Base-by-base conservation (phyloP, 2,329 filamentous ascomycete species). In the Cucurbitaria berberidis region DNA sequence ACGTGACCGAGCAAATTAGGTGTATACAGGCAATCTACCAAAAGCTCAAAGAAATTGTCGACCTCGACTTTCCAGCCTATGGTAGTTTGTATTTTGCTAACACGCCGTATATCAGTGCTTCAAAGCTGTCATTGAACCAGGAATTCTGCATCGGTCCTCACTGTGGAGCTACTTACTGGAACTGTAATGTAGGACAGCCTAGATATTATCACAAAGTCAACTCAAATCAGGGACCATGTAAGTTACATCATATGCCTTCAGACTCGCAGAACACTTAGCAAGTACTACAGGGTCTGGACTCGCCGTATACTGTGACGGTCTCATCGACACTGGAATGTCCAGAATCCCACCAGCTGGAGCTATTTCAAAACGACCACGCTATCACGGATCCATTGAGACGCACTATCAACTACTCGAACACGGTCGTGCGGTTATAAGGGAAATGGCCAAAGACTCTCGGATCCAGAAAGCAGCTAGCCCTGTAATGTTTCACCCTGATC, bases 171-270 rank as follows among this genome's bases (percentile, higher is more conserved):
- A 60, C 47, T 41, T 70, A 70, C 53, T 75, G 68, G 69, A 45
- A 71, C 36, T 73, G 66, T 48, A 62, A 64, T 48, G 42, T 59
- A 48, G 61, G 47, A 49, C 66, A 75, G 53, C 66, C 59, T 22
- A 73, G 62, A 56, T 75, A 71, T 51, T 76, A 75, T 63, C 55
- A 69, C 35, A 53, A 67, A 11, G 58, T 58, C n/a, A 51, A 54
- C 10, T 62, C 66, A 2, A 78, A 78, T 53, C 64, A 62, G 51
- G 76, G 76, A 41, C 76, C 76, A 40, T 78, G 75, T 78, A 64
- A 64, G 72, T 63, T 55, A 30, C 11, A 16, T 15, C 30, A 41
- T 50, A 21, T 55, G 19, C 19, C 45, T 55, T 32, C n/a, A 39
- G 38, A 38, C 27, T 47, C 45, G 43, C n/a, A 51, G 38, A 55